phyloP scores from a whole-genome alignment of 2,329 filamentous ascomycete species.

The Zymoseptoria ardabiliae region DNA sequence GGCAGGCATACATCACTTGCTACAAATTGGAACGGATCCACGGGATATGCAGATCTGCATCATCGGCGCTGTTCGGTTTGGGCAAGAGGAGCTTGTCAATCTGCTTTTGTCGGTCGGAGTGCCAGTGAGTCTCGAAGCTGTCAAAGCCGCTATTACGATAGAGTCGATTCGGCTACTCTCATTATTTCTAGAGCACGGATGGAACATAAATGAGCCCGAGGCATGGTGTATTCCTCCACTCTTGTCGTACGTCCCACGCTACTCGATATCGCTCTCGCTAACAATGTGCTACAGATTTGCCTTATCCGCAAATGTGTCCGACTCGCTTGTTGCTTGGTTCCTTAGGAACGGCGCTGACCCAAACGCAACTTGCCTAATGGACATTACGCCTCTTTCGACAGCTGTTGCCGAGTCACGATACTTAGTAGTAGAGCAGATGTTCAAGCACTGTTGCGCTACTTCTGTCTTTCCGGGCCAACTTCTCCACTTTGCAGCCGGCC shows the following conservation, averaged over 20 bases:
- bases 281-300: conserved; percentile 1
- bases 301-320: neutral
- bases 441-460: conserved; percentile 3
- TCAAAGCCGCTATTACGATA: neutral
- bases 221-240: conserved; percentile 4
- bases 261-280: neutral
- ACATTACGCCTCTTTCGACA: conserved; percentile 10
- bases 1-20: neutral
- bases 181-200: conserved; percentile 1
- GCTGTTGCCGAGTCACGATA: conserved; percentile 7
- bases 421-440: conserved; percentile 8
- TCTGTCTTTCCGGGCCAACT: conserved; percentile 5
- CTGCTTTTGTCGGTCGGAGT: conserved; percentile 2
- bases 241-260: neutral
- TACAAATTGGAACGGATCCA: neutral
- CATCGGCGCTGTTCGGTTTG: neutral
- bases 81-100: neutral
- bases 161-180: neutral
- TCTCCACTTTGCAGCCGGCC: conserved; percentile 6
- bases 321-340: conserved; percentile 6
- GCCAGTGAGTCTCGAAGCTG: neutral
- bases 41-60: neutral
- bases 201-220: conserved; percentile 4
- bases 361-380: conserved; percentile 10
- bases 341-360: conserved; percentile 12